Evolutionary conservation across 495 filamentous ascomycete genomes (phyloP).

Genomic region (Hypomontagnella monticulosa): DNA sequence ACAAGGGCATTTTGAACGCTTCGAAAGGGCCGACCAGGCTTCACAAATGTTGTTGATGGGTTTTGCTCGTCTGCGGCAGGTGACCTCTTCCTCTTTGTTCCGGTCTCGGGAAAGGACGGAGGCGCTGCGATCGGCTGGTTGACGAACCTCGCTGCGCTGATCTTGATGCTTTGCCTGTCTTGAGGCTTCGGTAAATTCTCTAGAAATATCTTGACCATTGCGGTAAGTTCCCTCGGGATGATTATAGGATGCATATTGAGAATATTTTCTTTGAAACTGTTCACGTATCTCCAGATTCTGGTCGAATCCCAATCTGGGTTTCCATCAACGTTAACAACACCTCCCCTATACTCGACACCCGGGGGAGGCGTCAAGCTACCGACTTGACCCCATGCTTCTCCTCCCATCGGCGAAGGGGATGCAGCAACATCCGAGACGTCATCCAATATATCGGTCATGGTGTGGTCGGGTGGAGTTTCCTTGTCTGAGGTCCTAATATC

Average conservation of each 20-base stretch:
- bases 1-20: slow-evolving; percentile 79
- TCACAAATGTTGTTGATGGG: slow-evolving; percentile 47
- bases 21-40: slow-evolving; percentile 59
- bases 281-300: slow-evolving; percentile 70
- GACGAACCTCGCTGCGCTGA: slow-evolving; percentile 41
- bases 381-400: slow-evolving; percentile 60
- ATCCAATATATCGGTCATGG: slow-evolving; percentile 46
- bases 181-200: slow-evolving; percentile 51
- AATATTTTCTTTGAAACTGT: slow-evolving; percentile 80
- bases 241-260: slow-evolving; percentile 93
- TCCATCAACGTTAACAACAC: slow-evolving; percentile 67
- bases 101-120: slow-evolving; percentile 48
- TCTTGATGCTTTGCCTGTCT: slow-evolving; percentile 29
- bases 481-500: slow-evolving; percentile 48
- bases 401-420: slow-evolving; percentile 56
- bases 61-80: slow-evolving; percentile 51
- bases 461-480: slow-evolving; percentile 46
- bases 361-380: slow-evolving; percentile 57
- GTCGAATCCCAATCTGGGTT: slow-evolving; percentile 69
- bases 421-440: slow-evolving; percentile 59
- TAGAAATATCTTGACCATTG: slow-evolving; percentile 61
- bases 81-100: slow-evolving; percentile 69
- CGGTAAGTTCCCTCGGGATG: slow-evolving; percentile 57
- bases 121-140: slow-evolving; percentile 38
- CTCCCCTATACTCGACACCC: slow-evolving; percentile 49